Conservation (phyloP, 2,329 filamentous ascomycete species). For the Colletotrichum caudatum region DNA sequence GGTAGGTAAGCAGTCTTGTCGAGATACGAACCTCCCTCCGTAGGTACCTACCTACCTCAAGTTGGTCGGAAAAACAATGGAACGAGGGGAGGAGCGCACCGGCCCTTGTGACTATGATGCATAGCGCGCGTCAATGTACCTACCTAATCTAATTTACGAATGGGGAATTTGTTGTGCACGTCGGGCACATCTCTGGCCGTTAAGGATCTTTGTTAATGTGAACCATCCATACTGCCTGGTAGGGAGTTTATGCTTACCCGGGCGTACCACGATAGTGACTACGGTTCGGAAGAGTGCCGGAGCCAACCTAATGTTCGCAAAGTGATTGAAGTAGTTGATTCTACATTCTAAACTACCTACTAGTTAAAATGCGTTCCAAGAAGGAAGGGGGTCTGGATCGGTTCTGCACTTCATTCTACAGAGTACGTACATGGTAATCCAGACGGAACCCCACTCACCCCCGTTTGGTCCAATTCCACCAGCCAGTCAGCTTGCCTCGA, state of each 20-base stretch:
- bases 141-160: too few species aligned
- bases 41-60: background rate
- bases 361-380: background rate
- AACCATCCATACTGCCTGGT: too few species aligned
- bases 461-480: background rate
- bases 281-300: background rate
- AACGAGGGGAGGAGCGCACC: background rate
- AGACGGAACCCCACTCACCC: background rate
- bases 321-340: background rate
- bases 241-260: too few species aligned
- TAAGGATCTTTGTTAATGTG: too few species aligned
- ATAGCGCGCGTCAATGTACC: too few species aligned
- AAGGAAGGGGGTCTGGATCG: conserved; percentile 6
- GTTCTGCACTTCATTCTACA: conserved; percentile 1
- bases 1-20: too few species aligned
- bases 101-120: background rate
- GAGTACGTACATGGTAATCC: background rate
- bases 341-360: background rate
- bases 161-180: background rate
- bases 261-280: background rate
- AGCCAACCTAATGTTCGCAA: background rate
- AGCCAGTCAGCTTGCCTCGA: background rate
- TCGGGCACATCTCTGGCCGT: too few species aligned
- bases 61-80: background rate
- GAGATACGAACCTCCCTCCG: too few species aligned